Conservation (phyloP, 352 stramenopile genomes). For the Phytopythium chamaehyphon region DNA sequence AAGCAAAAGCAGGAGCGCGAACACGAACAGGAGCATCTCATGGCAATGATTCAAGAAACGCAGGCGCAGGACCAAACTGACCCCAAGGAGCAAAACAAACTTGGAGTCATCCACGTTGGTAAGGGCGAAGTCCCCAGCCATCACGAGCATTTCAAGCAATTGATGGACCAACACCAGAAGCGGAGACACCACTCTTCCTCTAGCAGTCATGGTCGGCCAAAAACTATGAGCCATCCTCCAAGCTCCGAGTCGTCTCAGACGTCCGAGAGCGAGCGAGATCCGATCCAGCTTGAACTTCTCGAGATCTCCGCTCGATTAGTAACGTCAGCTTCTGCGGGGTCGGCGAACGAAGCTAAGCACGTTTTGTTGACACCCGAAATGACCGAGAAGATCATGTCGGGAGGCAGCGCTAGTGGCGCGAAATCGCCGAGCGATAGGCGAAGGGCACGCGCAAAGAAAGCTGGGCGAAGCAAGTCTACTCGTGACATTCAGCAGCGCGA, state of each 20-base stretch:
- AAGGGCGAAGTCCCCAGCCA: not conserved
- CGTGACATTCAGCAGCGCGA: conserved; percentile 36
- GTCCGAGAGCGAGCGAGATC: not conserved
- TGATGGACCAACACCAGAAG: conserved; percentile 4
- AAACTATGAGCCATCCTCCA: conserved; percentile 1
- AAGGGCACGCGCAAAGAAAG: conserved; percentile 7
- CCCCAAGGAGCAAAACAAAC: not conserved
- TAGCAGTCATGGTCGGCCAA: not conserved
- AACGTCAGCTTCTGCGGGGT: not conserved
- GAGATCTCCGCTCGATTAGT: not conserved
- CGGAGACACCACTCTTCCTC: conserved; percentile 2
- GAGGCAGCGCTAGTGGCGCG: conserved; percentile 12
- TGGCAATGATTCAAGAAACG: not conserved
- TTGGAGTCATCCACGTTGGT: not conserved
- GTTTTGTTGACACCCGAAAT: conserved; percentile 4
- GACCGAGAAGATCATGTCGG: conserved; percentile 20
- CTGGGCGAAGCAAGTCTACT: conserved; percentile 22
- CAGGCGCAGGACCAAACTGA: not conserved
- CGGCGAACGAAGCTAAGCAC: conserved; percentile 1
- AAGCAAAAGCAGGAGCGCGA: conserved; percentile 4
- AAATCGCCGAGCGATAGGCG: conserved; percentile 19
- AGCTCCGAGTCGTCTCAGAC: conserved; percentile 3
- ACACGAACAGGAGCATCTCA: not conserved
- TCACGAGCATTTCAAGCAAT: not conserved
- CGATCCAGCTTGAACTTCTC: not conserved